These are phyloP conservation scores for Suhomyces emberorum DNA, from an alignment of 805 yeast species.

Conservation along the genomic window DNA sequence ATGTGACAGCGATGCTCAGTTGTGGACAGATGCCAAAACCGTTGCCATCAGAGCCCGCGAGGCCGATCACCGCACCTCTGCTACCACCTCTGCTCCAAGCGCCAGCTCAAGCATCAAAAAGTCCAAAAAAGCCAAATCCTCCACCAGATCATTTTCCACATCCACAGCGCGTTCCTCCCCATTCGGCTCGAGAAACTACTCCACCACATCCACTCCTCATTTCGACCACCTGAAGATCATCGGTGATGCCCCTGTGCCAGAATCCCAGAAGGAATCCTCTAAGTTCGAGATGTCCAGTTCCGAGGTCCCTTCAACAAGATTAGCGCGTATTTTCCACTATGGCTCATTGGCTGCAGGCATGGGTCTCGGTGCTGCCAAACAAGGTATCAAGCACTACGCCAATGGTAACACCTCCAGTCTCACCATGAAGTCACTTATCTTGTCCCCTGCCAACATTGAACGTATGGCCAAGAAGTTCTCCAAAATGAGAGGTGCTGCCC, in stretches of 20 bases:
- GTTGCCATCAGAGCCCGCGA: constrained; percentile 7
- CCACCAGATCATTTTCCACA: not conserved
- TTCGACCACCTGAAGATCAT: constrained; percentile 3
- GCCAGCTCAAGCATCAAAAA: too few species aligned
- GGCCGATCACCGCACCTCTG: not conserved
- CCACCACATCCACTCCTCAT: constrained; percentile 5
- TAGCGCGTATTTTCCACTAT: constrained; percentile 89
- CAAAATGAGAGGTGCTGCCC: constrained; percentile 98
- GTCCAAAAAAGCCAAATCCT: not conserved
- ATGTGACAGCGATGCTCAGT: constrained; percentile 16
- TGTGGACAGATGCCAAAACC: constrained; percentile 21
- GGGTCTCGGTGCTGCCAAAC: constrained; percentile 78
- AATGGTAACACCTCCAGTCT: constrained; percentile 45
- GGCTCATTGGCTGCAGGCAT: constrained; percentile 90
- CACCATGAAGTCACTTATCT: constrained; percentile 53
- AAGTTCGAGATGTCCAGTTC: constrained; percentile 37
- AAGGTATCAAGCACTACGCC: constrained; percentile 68
- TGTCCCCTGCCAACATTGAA: constrained; percentile 82
- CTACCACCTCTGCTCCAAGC: not conserved
- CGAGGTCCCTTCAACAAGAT: constrained; percentile 80
- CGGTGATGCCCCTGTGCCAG: constrained; percentile 5
- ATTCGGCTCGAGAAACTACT: constrained; percentile 4
- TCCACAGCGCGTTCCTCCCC: constrained; percentile 5
- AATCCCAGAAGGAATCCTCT: constrained; percentile 2
- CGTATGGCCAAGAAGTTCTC: constrained; percentile 83